phyloP scores from a whole-genome alignment of 768 basidiomycete genomes.

The Neoboletus magnificus region DNA sequence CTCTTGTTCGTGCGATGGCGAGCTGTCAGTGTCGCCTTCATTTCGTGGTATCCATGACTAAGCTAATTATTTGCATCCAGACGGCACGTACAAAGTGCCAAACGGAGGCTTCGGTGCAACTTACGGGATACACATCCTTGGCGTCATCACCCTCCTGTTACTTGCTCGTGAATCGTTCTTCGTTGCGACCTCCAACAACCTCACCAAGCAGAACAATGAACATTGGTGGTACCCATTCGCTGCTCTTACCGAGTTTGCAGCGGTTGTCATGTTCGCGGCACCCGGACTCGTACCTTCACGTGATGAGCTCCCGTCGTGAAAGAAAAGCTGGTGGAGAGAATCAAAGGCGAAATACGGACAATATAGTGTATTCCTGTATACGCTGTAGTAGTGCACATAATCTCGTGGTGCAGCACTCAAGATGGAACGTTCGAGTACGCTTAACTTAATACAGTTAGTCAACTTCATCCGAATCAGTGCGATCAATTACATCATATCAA shows the following conservation, averaged over 20 bases:
- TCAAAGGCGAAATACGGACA: not conserved
- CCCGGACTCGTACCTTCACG: constrained; percentile 34
- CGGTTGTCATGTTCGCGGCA: constrained; percentile 29
- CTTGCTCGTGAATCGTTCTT: constrained; percentile 33
- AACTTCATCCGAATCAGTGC: not conserved
- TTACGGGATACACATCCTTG: constrained; percentile 26
- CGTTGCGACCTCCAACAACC: constrained; percentile 18
- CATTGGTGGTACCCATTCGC: constrained; percentile 33
- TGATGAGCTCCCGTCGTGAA: constrained; percentile 24
- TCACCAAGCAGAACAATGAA: constrained; percentile 27
- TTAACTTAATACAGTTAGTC: not conserved
- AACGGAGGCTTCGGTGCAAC: constrained; percentile 17
- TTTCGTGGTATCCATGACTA: not conserved
- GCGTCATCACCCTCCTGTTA: constrained; percentile 23
- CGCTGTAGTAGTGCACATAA: not conserved
- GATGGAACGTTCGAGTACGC: not conserved
- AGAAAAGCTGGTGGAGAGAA: not conserved
- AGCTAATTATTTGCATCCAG: constrained; percentile 10
- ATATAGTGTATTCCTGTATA: not conserved
- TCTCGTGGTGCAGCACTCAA: not conserved
- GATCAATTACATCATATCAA: not conserved
- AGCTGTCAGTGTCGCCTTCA: constrained; percentile 10
- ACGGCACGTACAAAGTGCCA: constrained; percentile 19
- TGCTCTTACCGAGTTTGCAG: constrained; percentile 31
- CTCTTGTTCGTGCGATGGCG: constrained; percentile 16